A percentile compares a stretch with the other conserved stretches of the same genome.
Conservation (phyloP, 768 basidiomycete species). For the Artomyces pyxidatus region DNA sequence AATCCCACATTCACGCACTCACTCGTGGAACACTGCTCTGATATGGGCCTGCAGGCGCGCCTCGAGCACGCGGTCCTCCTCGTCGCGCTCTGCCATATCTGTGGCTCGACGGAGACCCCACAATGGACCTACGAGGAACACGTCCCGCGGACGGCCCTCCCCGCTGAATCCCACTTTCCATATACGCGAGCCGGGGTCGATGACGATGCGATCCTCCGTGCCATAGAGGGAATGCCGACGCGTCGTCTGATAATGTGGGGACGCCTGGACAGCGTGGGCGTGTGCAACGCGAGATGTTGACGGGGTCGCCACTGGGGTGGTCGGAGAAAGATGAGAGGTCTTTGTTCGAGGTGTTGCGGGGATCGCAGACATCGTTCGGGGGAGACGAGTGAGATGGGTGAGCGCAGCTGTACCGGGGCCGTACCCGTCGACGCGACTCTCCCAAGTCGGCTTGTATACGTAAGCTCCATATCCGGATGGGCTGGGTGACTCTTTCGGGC, state of each 20-base stretch:
- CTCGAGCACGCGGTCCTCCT: slow-evolving; percentile 68
- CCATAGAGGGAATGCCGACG: slow-evolving; percentile 92
- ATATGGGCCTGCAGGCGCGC: slow-evolving; percentile 60
- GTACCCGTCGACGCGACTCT: no score
- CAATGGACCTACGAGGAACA: slow-evolving; percentile 56
- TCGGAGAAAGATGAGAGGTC: slow-evolving; percentile 5
- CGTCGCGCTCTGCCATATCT: slow-evolving; percentile 49
- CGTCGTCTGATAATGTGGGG: slow-evolving; percentile 80
- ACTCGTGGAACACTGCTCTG: slow-evolving; percentile 82
- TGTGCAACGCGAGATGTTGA: slow-evolving; percentile 15
- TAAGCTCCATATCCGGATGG: no score
- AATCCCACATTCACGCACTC: slow-evolving; percentile 23
- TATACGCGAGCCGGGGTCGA: slow-evolving; percentile 88
- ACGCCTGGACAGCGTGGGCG: slow-evolving; percentile 46
- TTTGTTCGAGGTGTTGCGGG: slow-evolving; percentile 26
- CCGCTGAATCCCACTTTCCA: slow-evolving; percentile 99
- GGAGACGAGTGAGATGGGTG: background rate
- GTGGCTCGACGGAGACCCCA: slow-evolving; percentile 56
- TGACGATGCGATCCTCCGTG: slow-evolving; percentile 89
- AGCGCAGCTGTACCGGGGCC: no score
- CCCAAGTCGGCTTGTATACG: no score
- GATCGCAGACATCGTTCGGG: slow-evolving; percentile 24
- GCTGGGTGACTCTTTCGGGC: no score
- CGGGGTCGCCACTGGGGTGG: slow-evolving; percentile 35
- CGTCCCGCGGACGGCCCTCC: slow-evolving; percentile 82